Evolutionary conservation across 345 rosid species (phyloP), one percentile per base, ranked within the genome.

Genomic region (Carallia pectinifolia): DNA sequence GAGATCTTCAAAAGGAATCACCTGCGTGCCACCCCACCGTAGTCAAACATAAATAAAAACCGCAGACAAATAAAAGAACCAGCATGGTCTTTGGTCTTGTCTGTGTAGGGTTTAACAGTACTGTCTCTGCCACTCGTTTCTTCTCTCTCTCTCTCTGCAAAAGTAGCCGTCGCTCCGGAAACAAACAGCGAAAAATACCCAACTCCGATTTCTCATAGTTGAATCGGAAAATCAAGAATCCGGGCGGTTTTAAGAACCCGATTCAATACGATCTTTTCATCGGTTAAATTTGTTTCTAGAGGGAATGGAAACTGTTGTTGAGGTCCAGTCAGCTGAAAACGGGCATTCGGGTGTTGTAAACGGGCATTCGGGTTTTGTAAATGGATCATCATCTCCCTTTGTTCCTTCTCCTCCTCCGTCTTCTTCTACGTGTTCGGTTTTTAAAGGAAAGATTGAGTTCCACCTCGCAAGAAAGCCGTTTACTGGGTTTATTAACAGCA

Each of bases 31-130:
- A 36, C 23, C 53, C 39, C 48, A 56, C 37, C 0, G 1, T n/a
- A 63, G 52, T 78, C 59, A 68, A 65, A 38, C 7, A 53, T 53
- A 33, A 16, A 55, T 33, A 1, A 23, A 23, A 23, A 23, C 23
- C 50, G 29, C 61, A 19, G 4, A 36, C 38, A 34, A 36, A 7
- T 1, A 8, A 15, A 4, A 19, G 17, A 29, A 27, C 61, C 54
- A 75, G 56, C 39, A 18, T 66, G 72, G 16, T 37, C 33, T 30
- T 18, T n/a, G 61, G 69, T 30, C 47, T 56, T 27, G 33, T 7
- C 79, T 19, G 84, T 84, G 50, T 44, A 88, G 96, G 96, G 96
- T 90, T 90, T 85, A 81, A 76, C 81, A 76, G 70, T 52, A 67
- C 31, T 1, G 6, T 63, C 53, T 18, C 69, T 60, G 9, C 38